Conservation (phyloP, 352 stramenopile genomes). For the Blastocystis sp. region DNA sequence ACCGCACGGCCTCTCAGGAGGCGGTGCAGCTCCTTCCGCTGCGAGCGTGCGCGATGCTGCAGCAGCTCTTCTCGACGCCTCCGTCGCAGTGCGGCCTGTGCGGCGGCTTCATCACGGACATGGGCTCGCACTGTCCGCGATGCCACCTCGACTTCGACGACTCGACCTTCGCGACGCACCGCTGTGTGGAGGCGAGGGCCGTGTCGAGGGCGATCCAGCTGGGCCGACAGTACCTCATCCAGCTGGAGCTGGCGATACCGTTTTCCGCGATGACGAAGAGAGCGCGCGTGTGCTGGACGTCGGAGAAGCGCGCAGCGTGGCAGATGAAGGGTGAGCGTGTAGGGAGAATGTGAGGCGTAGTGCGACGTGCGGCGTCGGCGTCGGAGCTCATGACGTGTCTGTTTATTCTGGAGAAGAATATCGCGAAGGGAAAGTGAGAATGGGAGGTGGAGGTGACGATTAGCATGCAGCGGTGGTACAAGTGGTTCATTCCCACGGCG, state of each 20-base stretch:
- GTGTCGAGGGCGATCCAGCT: background rate
- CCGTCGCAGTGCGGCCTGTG: conserved; percentile 20
- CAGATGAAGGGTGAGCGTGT: conserved; percentile 1
- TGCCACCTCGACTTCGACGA: conserved; percentile 5
- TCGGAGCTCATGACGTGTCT: conserved; percentile 21
- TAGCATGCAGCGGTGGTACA: conserved; percentile 9
- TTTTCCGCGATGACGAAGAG: conserved; percentile 5
- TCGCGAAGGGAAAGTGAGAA: conserved; percentile 14
- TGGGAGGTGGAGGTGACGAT: too few relatives aligned
- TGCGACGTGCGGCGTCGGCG: background rate
- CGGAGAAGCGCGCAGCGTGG: background rate
- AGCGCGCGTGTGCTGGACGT: background rate
- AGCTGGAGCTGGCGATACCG: conserved; percentile 16
- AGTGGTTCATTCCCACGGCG: background rate
- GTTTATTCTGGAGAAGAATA: conserved; percentile 16
- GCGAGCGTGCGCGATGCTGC: background rate
- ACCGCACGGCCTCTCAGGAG: background rate
- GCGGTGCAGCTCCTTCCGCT: background rate
- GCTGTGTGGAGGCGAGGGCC: background rate
- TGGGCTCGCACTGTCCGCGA: background rate
- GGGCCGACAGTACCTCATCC: background rate
- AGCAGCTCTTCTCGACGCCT: background rate
- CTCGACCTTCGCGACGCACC: background rate
- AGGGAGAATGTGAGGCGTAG: background rate
- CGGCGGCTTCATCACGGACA: background rate